These are phyloP conservation scores for Brassica cretica DNA, from an alignment of 345 rosid genomes.

Conservation along the genomic window DNA sequence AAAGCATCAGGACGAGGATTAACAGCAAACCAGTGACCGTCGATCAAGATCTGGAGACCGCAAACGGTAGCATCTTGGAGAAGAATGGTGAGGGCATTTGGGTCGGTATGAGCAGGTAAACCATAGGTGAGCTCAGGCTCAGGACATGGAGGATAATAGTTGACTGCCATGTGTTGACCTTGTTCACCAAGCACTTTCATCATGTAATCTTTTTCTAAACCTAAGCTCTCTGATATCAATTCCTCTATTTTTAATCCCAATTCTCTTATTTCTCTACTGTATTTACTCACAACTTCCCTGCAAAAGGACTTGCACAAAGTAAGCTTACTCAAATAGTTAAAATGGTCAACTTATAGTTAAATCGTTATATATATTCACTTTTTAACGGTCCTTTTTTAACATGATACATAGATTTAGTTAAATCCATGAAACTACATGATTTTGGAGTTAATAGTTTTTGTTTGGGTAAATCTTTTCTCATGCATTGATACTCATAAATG, in stretches of 20 bases:
- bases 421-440: not conserved
- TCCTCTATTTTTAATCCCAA: slow-evolving; percentile 63
- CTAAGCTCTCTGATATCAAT: slow-evolving; percentile 84
- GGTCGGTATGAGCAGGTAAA: slow-evolving; percentile 89
- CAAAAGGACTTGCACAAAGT: not conserved
- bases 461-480: not conserved
- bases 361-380: not conserved
- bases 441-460: not conserved
- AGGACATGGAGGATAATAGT: slow-evolving; percentile 91
- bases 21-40: slow-evolving; percentile 75
- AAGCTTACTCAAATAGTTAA: slow-evolving; percentile 1
- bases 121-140: slow-evolving; percentile 90
- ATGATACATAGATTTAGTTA: not conserved
- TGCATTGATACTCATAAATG: not conserved
- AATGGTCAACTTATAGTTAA: not conserved
- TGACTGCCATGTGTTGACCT: slow-evolving; percentile 97
- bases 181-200: slow-evolving; percentile 66
- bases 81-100: slow-evolving; percentile 78
- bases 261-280: slow-evolving; percentile 62
- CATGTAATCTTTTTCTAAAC: slow-evolving; percentile 59
- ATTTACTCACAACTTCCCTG: slow-evolving; percentile 65
- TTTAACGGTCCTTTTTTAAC: not conserved
- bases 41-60: slow-evolving; percentile 84
- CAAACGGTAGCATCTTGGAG: slow-evolving; percentile 72
- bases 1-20: slow-evolving; percentile 77